Evolutionary conservation across 2,329 filamentous ascomycete species (phyloP).

Genomic region (Aphanocladium album): DNA sequence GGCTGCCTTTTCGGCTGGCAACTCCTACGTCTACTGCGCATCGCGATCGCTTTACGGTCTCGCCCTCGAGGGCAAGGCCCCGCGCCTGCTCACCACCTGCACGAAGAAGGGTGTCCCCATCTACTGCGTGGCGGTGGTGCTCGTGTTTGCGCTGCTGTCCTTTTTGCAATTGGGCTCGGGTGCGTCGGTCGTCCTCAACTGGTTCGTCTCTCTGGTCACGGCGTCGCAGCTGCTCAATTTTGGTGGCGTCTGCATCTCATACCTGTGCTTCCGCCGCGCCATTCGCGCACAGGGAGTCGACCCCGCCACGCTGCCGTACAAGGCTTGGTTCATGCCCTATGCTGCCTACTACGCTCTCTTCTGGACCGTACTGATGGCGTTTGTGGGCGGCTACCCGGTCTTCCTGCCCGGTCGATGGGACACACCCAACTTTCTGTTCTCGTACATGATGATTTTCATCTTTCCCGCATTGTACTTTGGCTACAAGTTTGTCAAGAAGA

Average conservation of each 20-base stretch:
- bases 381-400: constrained; percentile 71
- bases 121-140: constrained; percentile 63
- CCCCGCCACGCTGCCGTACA: constrained; percentile 64
- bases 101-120: constrained; percentile 65
- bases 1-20: constrained; percentile 62
- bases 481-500: constrained; percentile 67
- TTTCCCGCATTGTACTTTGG: constrained; percentile 64
- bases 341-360: constrained; percentile 61
- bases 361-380: constrained; percentile 64
- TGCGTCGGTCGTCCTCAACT: constrained; percentile 62
- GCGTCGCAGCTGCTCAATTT: constrained; percentile 73
- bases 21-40: constrained; percentile 60
- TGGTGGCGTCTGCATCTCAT: constrained; percentile 63
- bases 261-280: constrained; percentile 67
- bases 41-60: constrained; percentile 64
- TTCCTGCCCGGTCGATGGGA: constrained; percentile 68
- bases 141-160: constrained; percentile 63
- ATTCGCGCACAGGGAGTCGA: constrained; percentile 64
- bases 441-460: constrained; percentile 68
- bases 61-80: constrained; percentile 64
- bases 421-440: constrained; percentile 67
- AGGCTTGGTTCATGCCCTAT: constrained; percentile 64
- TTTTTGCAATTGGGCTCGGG: constrained; percentile 68
- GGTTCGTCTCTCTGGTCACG: constrained; percentile 66
- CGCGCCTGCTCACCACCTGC: constrained; percentile 53